These are phyloP conservation scores for Dacryopinax spathularia DNA, from an alignment of 768 basidiomycete species.

Conservation along the genomic window DNA sequence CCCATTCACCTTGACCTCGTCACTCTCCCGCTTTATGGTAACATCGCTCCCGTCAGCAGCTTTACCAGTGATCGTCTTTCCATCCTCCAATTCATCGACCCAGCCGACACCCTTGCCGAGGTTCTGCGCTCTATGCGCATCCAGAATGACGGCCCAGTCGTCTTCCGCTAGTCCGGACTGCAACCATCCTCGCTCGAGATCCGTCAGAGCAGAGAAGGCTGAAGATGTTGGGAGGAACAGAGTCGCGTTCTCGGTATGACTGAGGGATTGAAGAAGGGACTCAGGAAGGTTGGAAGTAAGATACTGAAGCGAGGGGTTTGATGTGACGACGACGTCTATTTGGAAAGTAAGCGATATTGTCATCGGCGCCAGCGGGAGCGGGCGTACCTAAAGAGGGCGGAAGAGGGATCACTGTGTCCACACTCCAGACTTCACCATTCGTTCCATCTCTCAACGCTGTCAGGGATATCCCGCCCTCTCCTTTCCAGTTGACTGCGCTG, in stretches of 20 bases:
- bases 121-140: conserved; percentile 33
- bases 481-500: conserved; percentile 45
- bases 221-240: conserved; percentile 76
- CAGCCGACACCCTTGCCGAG: conserved; percentile 44
- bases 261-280: conserved; percentile 42
- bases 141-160: conserved; percentile 35
- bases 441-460: conserved; percentile 33
- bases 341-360: not conserved
- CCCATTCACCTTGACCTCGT: not conserved
- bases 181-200: conserved; percentile 70
- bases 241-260: conserved; percentile 58
- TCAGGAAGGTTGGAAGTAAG: conserved; percentile 57
- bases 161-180: conserved; percentile 75
- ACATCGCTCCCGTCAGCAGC: not conserved
- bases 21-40: not conserved
- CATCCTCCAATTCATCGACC: conserved; percentile 20
- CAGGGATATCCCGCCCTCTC: conserved; percentile 42
- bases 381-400: conserved; percentile 60
- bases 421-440: conserved; percentile 68
- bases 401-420: conserved; percentile 56
- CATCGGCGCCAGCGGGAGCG: not conserved
- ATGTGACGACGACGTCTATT: conserved; percentile 45
- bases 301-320: conserved; percentile 52
- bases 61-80: not conserved
- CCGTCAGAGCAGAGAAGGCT: conserved; percentile 68